These are phyloP conservation scores for Claviceps fusiformis DNA, from an alignment of 2,329 filamentous ascomycete species.

Conservation along the genomic window DNA sequence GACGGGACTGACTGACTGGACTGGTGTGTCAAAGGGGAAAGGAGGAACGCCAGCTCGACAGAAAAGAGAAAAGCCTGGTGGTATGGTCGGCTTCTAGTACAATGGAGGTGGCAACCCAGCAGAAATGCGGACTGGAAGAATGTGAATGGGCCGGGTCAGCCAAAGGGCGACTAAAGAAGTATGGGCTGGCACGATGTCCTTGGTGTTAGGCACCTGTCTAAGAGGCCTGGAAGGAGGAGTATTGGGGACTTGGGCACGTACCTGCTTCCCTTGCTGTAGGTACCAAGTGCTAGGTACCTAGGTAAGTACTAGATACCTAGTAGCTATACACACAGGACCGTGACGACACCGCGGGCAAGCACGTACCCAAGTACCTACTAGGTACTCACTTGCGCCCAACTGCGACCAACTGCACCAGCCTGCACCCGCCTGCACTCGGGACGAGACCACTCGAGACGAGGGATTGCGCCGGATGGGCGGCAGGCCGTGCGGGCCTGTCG, in stretches of 20 bases:
- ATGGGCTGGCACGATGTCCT: too few relatives aligned
- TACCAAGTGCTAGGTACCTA: too few relatives aligned
- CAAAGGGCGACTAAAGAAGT: neutral
- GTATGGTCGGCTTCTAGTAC: constrained; percentile 3
- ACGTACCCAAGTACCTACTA: neutral
- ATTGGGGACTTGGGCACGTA: too few relatives aligned
- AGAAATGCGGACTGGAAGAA: constrained; percentile 4
- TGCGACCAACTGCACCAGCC: neutral
- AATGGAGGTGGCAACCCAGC: constrained; percentile 4
- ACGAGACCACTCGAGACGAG: neutral
- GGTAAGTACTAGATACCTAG: too few relatives aligned
- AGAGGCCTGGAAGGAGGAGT: too few relatives aligned
- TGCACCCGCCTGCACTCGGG: neutral
- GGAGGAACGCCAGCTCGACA: neutral
- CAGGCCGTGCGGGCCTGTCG: neutral
- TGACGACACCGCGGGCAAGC: neutral
- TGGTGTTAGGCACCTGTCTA: too few relatives aligned
- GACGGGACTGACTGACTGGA: neutral
- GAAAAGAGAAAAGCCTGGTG: neutral
- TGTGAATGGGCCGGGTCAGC: constrained; percentile 5
- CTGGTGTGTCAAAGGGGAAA: neutral
- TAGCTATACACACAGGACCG: neutral
- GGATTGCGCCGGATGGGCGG: constrained; percentile 3
- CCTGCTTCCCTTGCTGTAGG: neutral
- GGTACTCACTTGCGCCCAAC: too few relatives aligned